Conservation (phyloP, 1,139 yeast species). For the Suhomyces coccinellae region DNA sequence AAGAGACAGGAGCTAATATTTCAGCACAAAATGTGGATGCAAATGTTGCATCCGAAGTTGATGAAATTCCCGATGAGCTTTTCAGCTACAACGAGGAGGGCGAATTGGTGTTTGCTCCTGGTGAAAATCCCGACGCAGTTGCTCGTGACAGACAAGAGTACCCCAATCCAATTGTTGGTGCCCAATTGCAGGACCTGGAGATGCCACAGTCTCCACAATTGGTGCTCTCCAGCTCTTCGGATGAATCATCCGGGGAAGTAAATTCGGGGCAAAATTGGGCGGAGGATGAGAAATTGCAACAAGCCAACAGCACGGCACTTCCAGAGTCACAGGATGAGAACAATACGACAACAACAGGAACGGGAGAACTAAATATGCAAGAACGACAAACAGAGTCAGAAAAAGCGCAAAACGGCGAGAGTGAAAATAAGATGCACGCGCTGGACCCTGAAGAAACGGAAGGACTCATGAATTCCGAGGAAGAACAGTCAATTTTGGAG, state of each 20-base stretch:
- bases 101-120: conserved; percentile 13
- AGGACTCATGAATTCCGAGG: conserved; percentile 9
- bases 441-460: not conserved
- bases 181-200: not conserved
- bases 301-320: not conserved
- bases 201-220: too few species aligned
- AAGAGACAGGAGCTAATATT: not conserved
- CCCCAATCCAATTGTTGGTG: not conserved
- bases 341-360: too few species aligned
- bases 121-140: not conserved
- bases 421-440: not conserved
- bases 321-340: not conserved
- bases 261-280: too few species aligned
- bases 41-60: not conserved
- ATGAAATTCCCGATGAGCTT: conserved; percentile 18
- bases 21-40: not conserved
- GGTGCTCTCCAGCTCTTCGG: too few species aligned
- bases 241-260: too few species aligned
- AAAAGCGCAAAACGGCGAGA: not conserved
- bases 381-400: not conserved
- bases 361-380: too few species aligned
- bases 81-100: conserved; percentile 22
- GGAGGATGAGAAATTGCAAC: not conserved
- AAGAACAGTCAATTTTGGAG: conserved; percentile 11
- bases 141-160: not conserved